phyloP scores from a whole-genome alignment of 176 grass and related monocot species.

The Zea luxurians region DNA sequence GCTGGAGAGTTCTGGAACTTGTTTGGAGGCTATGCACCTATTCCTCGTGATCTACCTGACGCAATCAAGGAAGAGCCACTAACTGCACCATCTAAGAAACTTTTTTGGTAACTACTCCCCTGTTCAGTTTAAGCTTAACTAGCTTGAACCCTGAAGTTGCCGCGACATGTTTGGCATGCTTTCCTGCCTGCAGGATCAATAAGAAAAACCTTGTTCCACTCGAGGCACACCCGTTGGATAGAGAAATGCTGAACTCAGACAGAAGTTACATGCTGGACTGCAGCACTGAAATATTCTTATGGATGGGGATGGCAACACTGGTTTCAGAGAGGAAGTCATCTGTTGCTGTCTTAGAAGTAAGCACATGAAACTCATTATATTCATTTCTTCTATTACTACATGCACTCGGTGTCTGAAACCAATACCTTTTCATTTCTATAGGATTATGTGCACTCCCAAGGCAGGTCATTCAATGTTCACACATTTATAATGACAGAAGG shows the following conservation, averaged over 20 bases:
- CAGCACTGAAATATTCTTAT: conserved; percentile 68
- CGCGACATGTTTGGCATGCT: conserved; percentile 15
- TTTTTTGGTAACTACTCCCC: conserved; percentile 52
- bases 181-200: conserved; percentile 66
- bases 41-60: conserved; percentile 52
- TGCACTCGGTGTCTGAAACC: neutral
- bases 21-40: conserved; percentile 78
- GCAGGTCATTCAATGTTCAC: conserved; percentile 42
- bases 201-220: conserved; percentile 53
- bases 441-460: conserved; percentile 59
- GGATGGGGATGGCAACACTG: conserved; percentile 76
- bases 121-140: conserved; percentile 28
- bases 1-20: conserved; percentile 83
- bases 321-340: conserved; percentile 70
- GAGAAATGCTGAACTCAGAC: conserved; percentile 63
- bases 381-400: conserved; percentile 13
- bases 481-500: conserved; percentile 73
- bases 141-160: conserved; percentile 5
- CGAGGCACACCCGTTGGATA: conserved; percentile 55
- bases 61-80: conserved; percentile 14
- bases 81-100: conserved; percentile 38
- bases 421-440: conserved; percentile 27
- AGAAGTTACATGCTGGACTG: conserved; percentile 84
- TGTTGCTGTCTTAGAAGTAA: conserved; percentile 69
- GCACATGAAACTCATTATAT: conserved; percentile 21